phyloP scores from a whole-genome alignment of 768 basidiomycete genomes.

The Hygrocybe punicea region DNA sequence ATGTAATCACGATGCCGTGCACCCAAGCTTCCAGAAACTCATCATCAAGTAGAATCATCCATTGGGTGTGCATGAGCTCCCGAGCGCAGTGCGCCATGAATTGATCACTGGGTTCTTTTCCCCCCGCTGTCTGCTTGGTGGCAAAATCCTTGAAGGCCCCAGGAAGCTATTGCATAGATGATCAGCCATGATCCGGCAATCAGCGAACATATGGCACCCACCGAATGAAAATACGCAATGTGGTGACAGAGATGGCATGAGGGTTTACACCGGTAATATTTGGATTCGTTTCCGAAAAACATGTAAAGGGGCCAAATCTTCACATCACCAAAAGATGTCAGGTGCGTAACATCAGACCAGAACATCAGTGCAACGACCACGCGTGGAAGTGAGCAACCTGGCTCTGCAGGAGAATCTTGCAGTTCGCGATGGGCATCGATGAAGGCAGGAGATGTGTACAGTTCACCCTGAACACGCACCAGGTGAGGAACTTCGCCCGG shows the following conservation, averaged over 20 bases:
- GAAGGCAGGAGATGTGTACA: background rate
- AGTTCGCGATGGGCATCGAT: slow-evolving; percentile 8
- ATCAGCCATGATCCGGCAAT: background rate
- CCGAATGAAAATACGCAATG: slow-evolving; percentile 38
- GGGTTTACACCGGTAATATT: slow-evolving; percentile 34
- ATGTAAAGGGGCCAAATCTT: slow-evolving; percentile 42
- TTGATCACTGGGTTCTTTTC: slow-evolving; percentile 5
- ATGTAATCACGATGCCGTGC: slow-evolving; percentile 29
- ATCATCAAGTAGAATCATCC: slow-evolving; percentile 9
- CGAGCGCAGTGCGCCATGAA: slow-evolving; percentile 29
- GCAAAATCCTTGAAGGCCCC: slow-evolving; percentile 25
- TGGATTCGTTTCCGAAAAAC: slow-evolving; percentile 37
- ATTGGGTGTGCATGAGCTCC: slow-evolving; percentile 31
- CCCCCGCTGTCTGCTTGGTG: slow-evolving; percentile 3
- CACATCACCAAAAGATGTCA: slow-evolving; percentile 34
- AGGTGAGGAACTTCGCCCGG: background rate
- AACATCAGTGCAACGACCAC: background rate
- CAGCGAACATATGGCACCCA: slow-evolving; percentile 9
- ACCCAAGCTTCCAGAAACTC: slow-evolving; percentile 26
- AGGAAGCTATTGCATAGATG: slow-evolving; percentile 23
- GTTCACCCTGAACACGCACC: background rate
- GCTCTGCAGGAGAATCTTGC: background rate
- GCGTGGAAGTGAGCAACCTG: background rate
- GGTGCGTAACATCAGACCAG: slow-evolving; percentile 34
- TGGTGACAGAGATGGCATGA: slow-evolving; percentile 32